These are phyloP conservation scores for Neoboletus magnificus DNA, from an alignment of 768 basidiomycete genomes.

Conservation along the genomic window DNA sequence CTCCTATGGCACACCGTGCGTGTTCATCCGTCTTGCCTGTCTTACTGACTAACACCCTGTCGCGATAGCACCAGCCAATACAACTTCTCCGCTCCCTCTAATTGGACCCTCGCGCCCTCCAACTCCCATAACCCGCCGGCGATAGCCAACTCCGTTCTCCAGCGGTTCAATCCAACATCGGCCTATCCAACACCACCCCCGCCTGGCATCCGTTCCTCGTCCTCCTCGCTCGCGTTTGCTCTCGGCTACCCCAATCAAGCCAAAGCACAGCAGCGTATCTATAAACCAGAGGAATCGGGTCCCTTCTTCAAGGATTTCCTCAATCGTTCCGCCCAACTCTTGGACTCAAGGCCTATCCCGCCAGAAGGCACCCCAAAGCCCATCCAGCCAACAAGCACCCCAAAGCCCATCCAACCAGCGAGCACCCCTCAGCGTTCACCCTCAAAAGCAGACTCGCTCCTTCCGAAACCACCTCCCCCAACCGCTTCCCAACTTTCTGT, in stretches of 20 bases:
- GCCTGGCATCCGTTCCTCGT: slow-evolving; percentile 58
- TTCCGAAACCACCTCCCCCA: slow-evolving; percentile 9
- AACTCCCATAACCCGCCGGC: slow-evolving; percentile 54
- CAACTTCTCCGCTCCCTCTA: slow-evolving; percentile 33
- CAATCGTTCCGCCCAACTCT: slow-evolving; percentile 43
- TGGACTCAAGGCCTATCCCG: slow-evolving; percentile 27
- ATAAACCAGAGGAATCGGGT: slow-evolving; percentile 55
- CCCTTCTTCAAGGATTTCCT: slow-evolving; percentile 68
- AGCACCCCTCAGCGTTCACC: slow-evolving; percentile 18
- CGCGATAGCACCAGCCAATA: slow-evolving; percentile 24
- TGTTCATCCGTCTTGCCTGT: slow-evolving; percentile 2
- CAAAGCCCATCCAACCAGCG: slow-evolving; percentile 8
- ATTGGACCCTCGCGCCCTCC: slow-evolving; percentile 42
- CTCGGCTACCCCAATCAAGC: slow-evolving; percentile 46
- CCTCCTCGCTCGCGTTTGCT: slow-evolving; percentile 75
- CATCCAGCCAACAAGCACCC: slow-evolving; percentile 9
- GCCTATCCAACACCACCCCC: slow-evolving; percentile 72
- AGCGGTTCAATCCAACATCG: slow-evolving; percentile 54
- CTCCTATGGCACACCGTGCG: slow-evolving; percentile 51
- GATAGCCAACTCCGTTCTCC: slow-evolving; percentile 65
- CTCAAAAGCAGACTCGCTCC: slow-evolving; percentile 14
- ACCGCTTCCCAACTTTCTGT: slow-evolving; percentile 23
- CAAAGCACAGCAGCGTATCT: slow-evolving; percentile 30
- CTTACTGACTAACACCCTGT: slow-evolving; percentile 1
- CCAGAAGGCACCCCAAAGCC: slow-evolving; percentile 11